Percentiles rank a stretch among this genome's conserved stretches.
phyloP scores from a whole-genome alignment of 805 yeast species.

The Spathaspora arborariae region DNA sequence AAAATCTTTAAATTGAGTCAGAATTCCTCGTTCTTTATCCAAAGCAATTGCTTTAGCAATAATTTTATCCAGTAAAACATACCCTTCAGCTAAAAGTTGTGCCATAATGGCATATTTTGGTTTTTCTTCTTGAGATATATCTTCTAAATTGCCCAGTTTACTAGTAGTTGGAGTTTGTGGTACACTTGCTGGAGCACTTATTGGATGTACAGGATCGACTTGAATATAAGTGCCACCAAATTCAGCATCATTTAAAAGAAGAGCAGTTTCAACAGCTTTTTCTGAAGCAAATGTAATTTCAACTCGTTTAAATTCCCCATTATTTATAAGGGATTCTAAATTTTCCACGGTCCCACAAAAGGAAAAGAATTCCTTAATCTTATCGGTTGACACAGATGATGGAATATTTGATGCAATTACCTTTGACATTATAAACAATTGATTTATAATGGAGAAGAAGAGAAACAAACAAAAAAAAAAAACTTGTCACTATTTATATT shows the following conservation, averaged over 20 bases:
- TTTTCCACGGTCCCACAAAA: slow-evolving; percentile 60
- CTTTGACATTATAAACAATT: slow-evolving; percentile 25
- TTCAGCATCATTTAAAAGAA: slow-evolving; percentile 69
- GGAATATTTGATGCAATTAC: slow-evolving; percentile 59
- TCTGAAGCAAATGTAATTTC: slow-evolving; percentile 52
- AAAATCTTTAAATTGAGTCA: slow-evolving; percentile 54
- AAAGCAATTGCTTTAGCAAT: slow-evolving; percentile 57
- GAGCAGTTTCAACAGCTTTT: slow-evolving; percentile 67
- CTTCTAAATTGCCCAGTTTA: slow-evolving; percentile 20
- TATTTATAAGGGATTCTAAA: slow-evolving; percentile 27
- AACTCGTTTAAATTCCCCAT: slow-evolving; percentile 32
- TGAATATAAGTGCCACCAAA: slow-evolving; percentile 55
- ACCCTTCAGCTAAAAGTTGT: slow-evolving; percentile 72
- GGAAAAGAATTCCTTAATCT: slow-evolving; percentile 63
- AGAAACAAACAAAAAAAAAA: not conserved
- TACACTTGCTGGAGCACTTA: slow-evolving; percentile 10
- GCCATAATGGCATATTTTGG: slow-evolving; percentile 76
- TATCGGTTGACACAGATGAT: slow-evolving; percentile 42
- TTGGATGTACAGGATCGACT: slow-evolving; percentile 27
- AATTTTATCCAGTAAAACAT: slow-evolving; percentile 58
- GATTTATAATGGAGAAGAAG: not conserved
- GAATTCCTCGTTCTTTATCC: slow-evolving; percentile 62
- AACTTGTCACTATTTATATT: not conserved
- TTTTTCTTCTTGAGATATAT: slow-evolving; percentile 69
- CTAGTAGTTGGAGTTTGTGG: slow-evolving; percentile 9